Evolutionary conservation across 2,329 filamentous ascomycete species (phyloP).

Genomic region (Pseudogymnoascus sp.): DNA sequence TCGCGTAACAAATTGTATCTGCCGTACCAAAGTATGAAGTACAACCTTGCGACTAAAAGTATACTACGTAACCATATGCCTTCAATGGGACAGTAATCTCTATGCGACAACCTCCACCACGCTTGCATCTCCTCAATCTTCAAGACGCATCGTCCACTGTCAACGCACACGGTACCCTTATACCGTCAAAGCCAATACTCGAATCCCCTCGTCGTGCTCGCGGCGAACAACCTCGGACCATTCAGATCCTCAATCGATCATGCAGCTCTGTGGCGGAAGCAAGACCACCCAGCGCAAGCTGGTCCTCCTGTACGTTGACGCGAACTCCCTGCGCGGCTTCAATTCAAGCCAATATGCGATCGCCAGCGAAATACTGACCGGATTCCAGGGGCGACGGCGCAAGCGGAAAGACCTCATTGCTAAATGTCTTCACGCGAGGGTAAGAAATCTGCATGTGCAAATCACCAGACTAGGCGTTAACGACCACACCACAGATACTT

Average conservation of each 20-base stretch:
- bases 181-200: not conserved
- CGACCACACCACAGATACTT: slow-evolving; percentile 61
- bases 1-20: slow-evolving; percentile 6
- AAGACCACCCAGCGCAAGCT: slow-evolving; percentile 68
- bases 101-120: not conserved
- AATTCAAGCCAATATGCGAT: slow-evolving; percentile 5
- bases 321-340: slow-evolving; percentile 12
- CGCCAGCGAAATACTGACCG: slow-evolving; percentile 9
- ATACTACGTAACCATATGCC: slow-evolving; percentile 5
- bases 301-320: slow-evolving; percentile 54
- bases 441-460: slow-evolving; percentile 34
- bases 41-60: slow-evolving; percentile 4
- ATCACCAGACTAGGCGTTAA: not conserved
- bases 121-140: not conserved
- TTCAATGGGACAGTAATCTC: slow-evolving; percentile 4
- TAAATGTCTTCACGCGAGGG: slow-evolving; percentile 99
- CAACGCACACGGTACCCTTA: not conserved
- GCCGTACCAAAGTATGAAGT: slow-evolving; percentile 2
- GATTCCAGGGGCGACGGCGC: slow-evolving; percentile 77
- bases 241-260: slow-evolving; percentile 21
- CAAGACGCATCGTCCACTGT: not conserved
- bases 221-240: not conserved
- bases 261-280: slow-evolving; percentile 46
- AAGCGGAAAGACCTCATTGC: slow-evolving; percentile 89
- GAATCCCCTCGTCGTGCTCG: not conserved